Conservation (phyloP, 2,329 filamentous ascomycete species). For the Hypoxylon sp. region DNA sequence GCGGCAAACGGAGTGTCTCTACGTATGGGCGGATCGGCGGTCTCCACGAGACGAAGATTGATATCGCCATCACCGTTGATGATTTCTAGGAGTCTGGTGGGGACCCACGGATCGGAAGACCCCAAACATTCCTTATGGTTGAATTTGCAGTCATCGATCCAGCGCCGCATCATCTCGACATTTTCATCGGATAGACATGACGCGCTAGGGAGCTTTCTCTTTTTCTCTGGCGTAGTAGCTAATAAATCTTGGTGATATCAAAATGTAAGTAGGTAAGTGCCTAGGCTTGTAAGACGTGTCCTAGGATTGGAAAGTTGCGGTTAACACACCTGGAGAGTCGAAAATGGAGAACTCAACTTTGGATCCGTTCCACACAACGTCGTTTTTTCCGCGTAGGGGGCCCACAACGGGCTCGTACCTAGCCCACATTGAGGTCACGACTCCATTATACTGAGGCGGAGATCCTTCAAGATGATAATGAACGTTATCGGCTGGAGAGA, state of each 20-base stretch:
- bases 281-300: neutral
- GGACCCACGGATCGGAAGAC: conserved; percentile 27
- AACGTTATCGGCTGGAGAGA: neutral
- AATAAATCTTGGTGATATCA: conserved; percentile 2
- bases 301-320: neutral
- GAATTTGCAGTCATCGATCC: conserved; percentile 31
- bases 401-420: conserved; percentile 15
- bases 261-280: neutral
- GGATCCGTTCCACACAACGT: conserved; percentile 19
- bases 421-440: conserved; percentile 27
- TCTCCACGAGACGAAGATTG: conserved; percentile 33
- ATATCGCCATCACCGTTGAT: neutral
- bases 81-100: conserved; percentile 35
- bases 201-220: conserved; percentile 19
- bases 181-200: conserved; percentile 32
- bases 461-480: conserved; percentile 6
- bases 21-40: neutral
- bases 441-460: conserved; percentile 19
- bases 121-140: conserved; percentile 29
- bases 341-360: conserved; percentile 33
- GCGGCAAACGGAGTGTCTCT: conserved; percentile 28
- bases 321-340: conserved; percentile 36
- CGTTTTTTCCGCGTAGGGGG: conserved; percentile 15
- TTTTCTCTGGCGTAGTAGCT: conserved; percentile 22
- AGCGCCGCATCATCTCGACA: conserved; percentile 28